These are phyloP conservation scores for Yamadazyma kitorensis DNA, from an alignment of 805 yeast genomes.

Conservation along the genomic window DNA sequence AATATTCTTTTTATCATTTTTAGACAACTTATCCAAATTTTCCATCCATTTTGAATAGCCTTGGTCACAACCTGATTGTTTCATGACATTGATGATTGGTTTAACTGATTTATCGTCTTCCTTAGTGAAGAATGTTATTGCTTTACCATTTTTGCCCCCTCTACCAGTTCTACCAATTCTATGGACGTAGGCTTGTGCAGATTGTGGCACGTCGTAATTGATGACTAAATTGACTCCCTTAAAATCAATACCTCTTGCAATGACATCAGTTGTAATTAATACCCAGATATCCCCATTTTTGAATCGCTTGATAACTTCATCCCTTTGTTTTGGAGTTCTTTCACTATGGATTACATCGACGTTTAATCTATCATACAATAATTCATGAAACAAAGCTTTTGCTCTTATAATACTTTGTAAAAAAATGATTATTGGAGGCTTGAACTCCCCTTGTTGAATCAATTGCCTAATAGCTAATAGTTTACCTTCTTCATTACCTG, in stretches of 20 bases:
- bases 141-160: conserved; percentile 83
- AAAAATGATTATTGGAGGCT: conserved; percentile 90
- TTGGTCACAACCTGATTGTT: conserved; percentile 72
- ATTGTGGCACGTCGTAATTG: conserved; percentile 93
- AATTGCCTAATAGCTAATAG: conserved; percentile 86
- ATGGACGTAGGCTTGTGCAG: conserved; percentile 93
- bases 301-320: conserved; percentile 77
- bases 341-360: conserved; percentile 97
- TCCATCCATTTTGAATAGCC: conserved; percentile 82
- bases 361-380: conserved; percentile 84
- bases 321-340: conserved; percentile 84
- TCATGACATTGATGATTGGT: conserved; percentile 91
- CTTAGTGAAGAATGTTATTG: conserved; percentile 90
- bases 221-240: conserved; percentile 92
- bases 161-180: conserved; percentile 99
- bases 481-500: conserved; percentile 97
- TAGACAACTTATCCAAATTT: conserved; percentile 59
- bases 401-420: conserved; percentile 92
- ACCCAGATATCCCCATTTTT: conserved; percentile 94
- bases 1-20: conserved; percentile 58
- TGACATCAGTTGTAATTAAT: conserved; percentile 91
- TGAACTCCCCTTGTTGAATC: conserved; percentile 78
- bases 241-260: conserved; percentile 96
- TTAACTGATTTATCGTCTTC: conserved; percentile 76
- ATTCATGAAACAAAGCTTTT: conserved; percentile 90